Base-by-base conservation (phyloP, 352 stramenopile species). In the Globisporangium acanthophoron region DNA sequence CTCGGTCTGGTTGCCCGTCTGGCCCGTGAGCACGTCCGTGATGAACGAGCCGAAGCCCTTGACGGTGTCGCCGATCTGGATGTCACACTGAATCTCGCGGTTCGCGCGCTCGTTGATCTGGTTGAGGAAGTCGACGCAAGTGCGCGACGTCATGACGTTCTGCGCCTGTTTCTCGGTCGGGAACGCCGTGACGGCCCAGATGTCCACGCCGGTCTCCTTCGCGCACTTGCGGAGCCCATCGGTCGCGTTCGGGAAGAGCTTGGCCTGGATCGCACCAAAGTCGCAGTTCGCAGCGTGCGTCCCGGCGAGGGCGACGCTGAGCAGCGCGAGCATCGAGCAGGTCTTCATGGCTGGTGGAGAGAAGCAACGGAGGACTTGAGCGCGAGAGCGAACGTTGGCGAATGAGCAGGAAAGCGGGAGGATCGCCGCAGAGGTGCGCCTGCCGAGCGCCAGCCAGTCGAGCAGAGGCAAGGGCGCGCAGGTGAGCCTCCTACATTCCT, bases 61-160 rank as follows among this genome's bases (percentile, higher is more conserved):
- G 39, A 72, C 71, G 24, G 72, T 53, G 51, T 69, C 65, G 43
- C 64, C 65, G 45, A 89, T 58, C 44, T 61, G 37, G 52, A 71
- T 58, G 24, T 80, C 69, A 56, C 79, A 89, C 46, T 80, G 67
- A 54, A 85, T 87, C 21, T 69, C 53, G 43, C 53, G 33, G 67
- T 89, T 89, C 58, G 79, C 79, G 48, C 71, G 39, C 54, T 83
- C 54, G 64, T 76, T 86, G 49, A 89, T 68, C 62, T 89, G 79
- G 68, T 89, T 89, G 59, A 87, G 41, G 59, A 78, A 87, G 44
- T 85, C 77, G 27, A 82, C 78, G 65, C 79, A 89, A 54, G 72
- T 75, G 44, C 69, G 71, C 35, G 71, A 75, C 58, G 71, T 68
- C 33, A 70, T 69, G 39, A 89, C 61, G 39, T 57, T 67, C 49